Evolutionary conservation across 768 basidiomycete species (phyloP).

Genomic region (Suillus subluteus): DNA sequence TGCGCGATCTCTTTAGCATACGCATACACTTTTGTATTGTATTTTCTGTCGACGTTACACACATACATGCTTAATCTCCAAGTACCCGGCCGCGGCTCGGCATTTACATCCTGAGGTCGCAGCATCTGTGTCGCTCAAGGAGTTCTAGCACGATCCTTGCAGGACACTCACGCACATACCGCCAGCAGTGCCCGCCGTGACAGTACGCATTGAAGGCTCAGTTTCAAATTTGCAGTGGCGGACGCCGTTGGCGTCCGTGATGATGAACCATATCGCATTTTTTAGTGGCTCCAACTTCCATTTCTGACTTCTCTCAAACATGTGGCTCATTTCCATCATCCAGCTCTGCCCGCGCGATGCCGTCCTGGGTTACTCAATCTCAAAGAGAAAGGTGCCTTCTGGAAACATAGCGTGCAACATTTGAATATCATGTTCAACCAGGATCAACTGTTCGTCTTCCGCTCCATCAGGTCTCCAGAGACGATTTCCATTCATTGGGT

Average conservation of each 20-base stretch:
- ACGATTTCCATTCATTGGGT: slow-evolving; percentile 17
- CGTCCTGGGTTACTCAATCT: neutral
- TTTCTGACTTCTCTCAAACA: too few species aligned
- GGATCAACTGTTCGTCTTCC: slow-evolving; percentile 20
- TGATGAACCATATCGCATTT: too few species aligned
- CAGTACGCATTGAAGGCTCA: too few species aligned
- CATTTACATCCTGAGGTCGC: neutral
- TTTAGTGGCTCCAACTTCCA: too few species aligned
- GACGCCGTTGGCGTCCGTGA: too few species aligned
- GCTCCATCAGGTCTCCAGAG: slow-evolving; percentile 28
- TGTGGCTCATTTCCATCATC: too few species aligned
- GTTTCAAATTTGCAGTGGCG: too few species aligned
- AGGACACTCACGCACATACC: too few species aligned
- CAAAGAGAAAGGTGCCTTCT: neutral
- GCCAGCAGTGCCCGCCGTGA: too few species aligned
- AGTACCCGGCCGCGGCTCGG: neutral
- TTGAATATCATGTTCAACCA: slow-evolving; percentile 28
- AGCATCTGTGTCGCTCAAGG: neutral
- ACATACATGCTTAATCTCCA: slow-evolving; percentile 2
- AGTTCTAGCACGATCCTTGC: too few species aligned
- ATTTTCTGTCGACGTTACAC: neutral
- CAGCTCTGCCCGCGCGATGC: too few species aligned
- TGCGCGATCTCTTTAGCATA: neutral
- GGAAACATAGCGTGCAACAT: slow-evolving; percentile 22
- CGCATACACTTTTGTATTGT: neutral